Base-by-base conservation (phyloP, 2,329 filamentous ascomycete genomes). In the Pseudocercospora cruenta region DNA sequence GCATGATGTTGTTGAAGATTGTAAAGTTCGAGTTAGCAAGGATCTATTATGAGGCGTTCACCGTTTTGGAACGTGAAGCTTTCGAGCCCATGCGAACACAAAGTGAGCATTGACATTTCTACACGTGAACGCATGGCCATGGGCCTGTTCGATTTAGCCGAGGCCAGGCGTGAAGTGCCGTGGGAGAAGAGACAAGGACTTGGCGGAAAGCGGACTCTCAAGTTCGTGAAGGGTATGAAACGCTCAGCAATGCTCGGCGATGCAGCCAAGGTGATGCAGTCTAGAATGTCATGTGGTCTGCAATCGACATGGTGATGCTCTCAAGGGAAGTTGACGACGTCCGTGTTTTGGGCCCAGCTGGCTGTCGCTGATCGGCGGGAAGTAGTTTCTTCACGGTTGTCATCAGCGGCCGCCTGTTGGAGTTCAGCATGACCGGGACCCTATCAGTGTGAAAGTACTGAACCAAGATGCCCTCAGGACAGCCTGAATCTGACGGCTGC, bases 101-200 rank as follows among this genome's bases (percentile, higher is more conserved):
- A 55, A 55, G 24, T 5, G 51, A 33, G 51, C 51, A 31, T 26
- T 31, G 51, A 55, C 51, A 19, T 26, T 28, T 55, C 51, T 22
- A 33, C 51, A 26, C 51, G 51, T 14, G 45, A 54, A 54, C 51
- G 3, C 51, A 55, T 31, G 51, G 26, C 16, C 51, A 55, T 31
- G 51, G 51, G 51, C 24, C 51, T 55, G 51, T 55, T 31, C 16
- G 12, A 55, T 51, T 55, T 33, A 55, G 22, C 26, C 51, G 22
- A 19, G 51, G 16, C 39, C 51, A 31, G 51, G 51, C 51, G 51
- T 55, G 51, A 55, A 55, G 7, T 55, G 51, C 51, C 51, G 51
- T 26, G 51, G 1, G 16, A n/a, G 26, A 55, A 9, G 26, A 55
- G 22, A 16, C 51, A 54, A 21, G 45, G n/a, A 49, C 45, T 49